Conservation (phyloP, 371 early-diverging fungal species). For the Mortierella sp. region DNA sequence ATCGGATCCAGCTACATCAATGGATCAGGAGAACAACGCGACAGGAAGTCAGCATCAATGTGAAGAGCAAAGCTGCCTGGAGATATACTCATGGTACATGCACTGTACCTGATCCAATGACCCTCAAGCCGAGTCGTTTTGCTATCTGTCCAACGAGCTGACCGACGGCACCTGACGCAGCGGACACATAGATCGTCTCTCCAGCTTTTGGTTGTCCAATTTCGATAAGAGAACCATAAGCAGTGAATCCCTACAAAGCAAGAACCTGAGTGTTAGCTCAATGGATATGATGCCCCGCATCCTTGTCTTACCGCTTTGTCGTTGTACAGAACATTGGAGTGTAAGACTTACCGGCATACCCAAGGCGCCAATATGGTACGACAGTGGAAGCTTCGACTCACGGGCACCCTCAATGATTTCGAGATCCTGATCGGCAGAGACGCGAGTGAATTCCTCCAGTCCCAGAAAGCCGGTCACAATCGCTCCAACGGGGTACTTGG, state of each 20-base stretch:
- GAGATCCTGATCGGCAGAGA: background rate
- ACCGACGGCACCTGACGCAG: constrained; percentile 71
- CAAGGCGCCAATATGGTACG: constrained; percentile 60
- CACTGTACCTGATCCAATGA: constrained; percentile 58
- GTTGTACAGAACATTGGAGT: too few species aligned
- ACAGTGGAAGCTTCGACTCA: constrained; percentile 52
- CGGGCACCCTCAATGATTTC: constrained; percentile 1
- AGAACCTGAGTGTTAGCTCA: background rate
- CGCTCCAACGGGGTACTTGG: constrained; percentile 21
- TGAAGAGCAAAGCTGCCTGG: too few species aligned
- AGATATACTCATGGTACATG: too few species aligned
- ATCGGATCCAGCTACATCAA: constrained; percentile 62
- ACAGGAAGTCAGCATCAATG: too few species aligned
- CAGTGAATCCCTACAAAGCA: constrained; percentile 42
- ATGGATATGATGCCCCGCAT: too few species aligned
- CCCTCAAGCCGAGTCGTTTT: constrained; percentile 62
- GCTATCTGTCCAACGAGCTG: constrained; percentile 72
- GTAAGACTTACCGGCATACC: constrained; percentile 59
- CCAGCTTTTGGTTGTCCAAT: constrained; percentile 65
- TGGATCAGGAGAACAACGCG: background rate
- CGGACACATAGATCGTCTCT: constrained; percentile 69
- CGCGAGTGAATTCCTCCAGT: constrained; percentile 14
- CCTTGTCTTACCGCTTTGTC: too few species aligned
- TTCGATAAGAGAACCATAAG: constrained; percentile 25
- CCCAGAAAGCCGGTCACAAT: constrained; percentile 9